phyloP scores from a whole-genome alignment of 495 filamentous ascomycete species.

The Mycothermus thermophilus region DNA sequence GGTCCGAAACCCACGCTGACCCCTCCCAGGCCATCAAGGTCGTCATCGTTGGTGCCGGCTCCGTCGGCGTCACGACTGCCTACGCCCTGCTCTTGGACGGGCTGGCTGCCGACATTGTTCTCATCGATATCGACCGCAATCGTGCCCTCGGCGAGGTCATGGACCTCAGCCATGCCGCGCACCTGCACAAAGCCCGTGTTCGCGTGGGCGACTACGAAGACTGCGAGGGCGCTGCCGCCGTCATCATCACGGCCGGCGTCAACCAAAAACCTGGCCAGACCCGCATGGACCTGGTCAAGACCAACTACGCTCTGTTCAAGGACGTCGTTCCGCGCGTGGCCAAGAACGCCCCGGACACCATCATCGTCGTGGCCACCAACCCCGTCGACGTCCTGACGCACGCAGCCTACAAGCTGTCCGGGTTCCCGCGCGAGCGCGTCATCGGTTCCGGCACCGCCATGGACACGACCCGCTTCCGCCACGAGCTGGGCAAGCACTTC shows the following conservation, averaged over 20 bases:
- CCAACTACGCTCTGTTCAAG: constrained; percentile 17
- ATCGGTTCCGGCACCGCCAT: constrained; percentile 23
- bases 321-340: constrained; percentile 17
- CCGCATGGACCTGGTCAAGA: constrained; percentile 17
- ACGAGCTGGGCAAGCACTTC: constrained; percentile 19
- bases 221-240: constrained; percentile 38
- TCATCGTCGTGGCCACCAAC: constrained; percentile 22
- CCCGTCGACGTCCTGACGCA: constrained; percentile 23
- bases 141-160: constrained; percentile 25
- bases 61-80: constrained; percentile 41
- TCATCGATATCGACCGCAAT: constrained; percentile 22
- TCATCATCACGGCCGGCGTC: constrained; percentile 34
- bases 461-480: constrained; percentile 21
- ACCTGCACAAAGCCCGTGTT: constrained; percentile 21
- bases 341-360: constrained; percentile 15
- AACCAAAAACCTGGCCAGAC: constrained; percentile 24
- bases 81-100: constrained; percentile 38
- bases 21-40: constrained; percentile 17
- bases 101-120: constrained; percentile 39
- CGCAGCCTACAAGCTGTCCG: constrained; percentile 14
- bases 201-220: constrained; percentile 21
- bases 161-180: constrained; percentile 25
- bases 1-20: too few relatives aligned
- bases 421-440: constrained; percentile 18
- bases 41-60: constrained; percentile 37